These are phyloP conservation scores for Fusarium continuum DNA, from an alignment of 2,329 filamentous ascomycete genomes.

Conservation along the genomic window DNA sequence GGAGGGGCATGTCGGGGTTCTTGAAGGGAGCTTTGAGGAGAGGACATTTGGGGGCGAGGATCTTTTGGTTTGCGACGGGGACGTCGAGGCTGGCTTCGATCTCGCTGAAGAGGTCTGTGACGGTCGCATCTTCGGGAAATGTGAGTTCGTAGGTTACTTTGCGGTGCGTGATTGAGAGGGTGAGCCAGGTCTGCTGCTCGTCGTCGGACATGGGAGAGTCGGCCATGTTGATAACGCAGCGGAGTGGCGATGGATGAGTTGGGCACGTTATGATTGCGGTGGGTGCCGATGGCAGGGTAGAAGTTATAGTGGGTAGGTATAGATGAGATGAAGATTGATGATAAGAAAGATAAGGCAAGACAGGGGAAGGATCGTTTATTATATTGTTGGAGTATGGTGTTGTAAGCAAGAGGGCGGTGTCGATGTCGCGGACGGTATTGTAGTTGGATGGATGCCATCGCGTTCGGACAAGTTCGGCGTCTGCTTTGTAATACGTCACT, in stretches of 20 bases:
- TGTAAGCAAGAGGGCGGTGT: neutral
- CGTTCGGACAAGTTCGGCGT: conserved; percentile 43
- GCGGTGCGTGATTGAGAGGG: conserved; percentile 58
- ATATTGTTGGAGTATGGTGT: neutral
- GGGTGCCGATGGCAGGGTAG: neutral
- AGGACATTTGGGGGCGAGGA: conserved; percentile 71
- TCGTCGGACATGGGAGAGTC: conserved; percentile 32
- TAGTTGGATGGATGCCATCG: conserved; percentile 22
- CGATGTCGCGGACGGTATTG: conserved; percentile 4
- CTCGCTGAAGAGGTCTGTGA: conserved; percentile 67
- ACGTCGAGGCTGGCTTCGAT: conserved; percentile 67
- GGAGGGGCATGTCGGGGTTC: conserved; percentile 61
- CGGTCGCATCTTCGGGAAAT: conserved; percentile 57
- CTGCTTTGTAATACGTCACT: conserved; percentile 56
- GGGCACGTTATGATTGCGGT: conserved; percentile 12
- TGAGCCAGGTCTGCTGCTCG: conserved; percentile 47
- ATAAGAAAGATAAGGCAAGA: conserved; percentile 13
- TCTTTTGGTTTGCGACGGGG: conserved; percentile 71
- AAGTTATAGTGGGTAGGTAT: too few relatives aligned
- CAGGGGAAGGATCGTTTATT: neutral
- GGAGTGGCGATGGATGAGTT: conserved; percentile 19
- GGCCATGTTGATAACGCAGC: conserved; percentile 29
- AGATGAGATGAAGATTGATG: neutral
- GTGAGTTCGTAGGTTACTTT: conserved; percentile 56
- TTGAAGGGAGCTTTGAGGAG: conserved; percentile 72